These are phyloP conservation scores for Malus domestica DNA, from an alignment of 306 rosid genomes.

Conservation along the genomic window ASM211411v1 NC_041803.1:6470501-6471000, in stretches of 20 bases:
- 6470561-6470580: too few relatives aligned
- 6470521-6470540: too few relatives aligned
- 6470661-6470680: neutral
- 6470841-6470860: slow-evolving; percentile 98
- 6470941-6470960: slow-evolving; percentile 72
- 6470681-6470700: neutral
- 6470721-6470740: neutral
- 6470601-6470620: too few relatives aligned
- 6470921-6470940: slow-evolving; percentile 67
- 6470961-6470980: slow-evolving; percentile 89
- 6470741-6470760: neutral
- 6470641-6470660: neutral
- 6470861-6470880: slow-evolving; percentile 82
- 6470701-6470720: neutral
- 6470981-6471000: neutral
- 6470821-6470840: slow-evolving; percentile 6
- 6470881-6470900: slow-evolving; percentile 94
- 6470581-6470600: too few relatives aligned
- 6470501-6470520: too few relatives aligned
- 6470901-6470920: slow-evolving; percentile 77
- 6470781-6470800: neutral
- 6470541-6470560: too few relatives aligned
- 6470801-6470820: neutral
- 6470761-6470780: neutral
- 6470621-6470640: neutral